Percentiles rank a stretch among this genome's conserved stretches.
phyloP scores from a whole-genome alignment of 2,329 filamentous ascomycete species.

The Ilyonectria sp. region DNA sequence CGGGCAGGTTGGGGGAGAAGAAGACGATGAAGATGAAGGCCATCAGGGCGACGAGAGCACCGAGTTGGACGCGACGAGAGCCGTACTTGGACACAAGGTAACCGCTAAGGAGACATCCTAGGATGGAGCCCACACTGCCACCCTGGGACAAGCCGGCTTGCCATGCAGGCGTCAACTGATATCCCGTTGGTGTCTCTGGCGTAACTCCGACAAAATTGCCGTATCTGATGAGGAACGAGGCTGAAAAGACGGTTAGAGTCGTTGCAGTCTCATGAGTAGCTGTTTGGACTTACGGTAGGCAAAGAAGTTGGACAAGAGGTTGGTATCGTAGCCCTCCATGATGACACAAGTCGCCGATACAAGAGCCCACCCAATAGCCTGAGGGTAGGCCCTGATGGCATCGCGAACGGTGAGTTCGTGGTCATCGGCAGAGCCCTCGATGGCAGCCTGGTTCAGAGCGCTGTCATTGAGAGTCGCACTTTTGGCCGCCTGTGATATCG shows the following conservation, averaged over 20 bases:
- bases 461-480: background rate
- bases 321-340: constrained; percentile 60
- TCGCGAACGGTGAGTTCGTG: constrained; percentile 47
- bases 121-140: constrained; percentile 60
- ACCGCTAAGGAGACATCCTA: constrained; percentile 65
- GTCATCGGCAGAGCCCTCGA: constrained; percentile 22
- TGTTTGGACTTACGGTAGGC: constrained; percentile 45
- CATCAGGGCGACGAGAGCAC: constrained; percentile 55
- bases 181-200: background rate
- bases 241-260: background rate
- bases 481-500: background rate
- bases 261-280: background rate
- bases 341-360: constrained; percentile 55
- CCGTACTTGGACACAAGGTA: constrained; percentile 60
- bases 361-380: constrained; percentile 55
- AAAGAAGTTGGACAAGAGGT: constrained; percentile 54
- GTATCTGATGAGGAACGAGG: background rate
- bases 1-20: constrained; percentile 56
- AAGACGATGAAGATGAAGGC: constrained; percentile 64
- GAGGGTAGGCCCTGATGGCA: constrained; percentile 50
- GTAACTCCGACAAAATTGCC: background rate
- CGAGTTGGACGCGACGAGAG: constrained; percentile 60
- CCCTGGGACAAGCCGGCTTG: constrained; percentile 60
- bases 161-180: constrained; percentile 50
- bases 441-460: background rate